Evolutionary conservation across 805 yeast genomes (phyloP).

Genomic region (Lachancea dasiensis): DNA sequence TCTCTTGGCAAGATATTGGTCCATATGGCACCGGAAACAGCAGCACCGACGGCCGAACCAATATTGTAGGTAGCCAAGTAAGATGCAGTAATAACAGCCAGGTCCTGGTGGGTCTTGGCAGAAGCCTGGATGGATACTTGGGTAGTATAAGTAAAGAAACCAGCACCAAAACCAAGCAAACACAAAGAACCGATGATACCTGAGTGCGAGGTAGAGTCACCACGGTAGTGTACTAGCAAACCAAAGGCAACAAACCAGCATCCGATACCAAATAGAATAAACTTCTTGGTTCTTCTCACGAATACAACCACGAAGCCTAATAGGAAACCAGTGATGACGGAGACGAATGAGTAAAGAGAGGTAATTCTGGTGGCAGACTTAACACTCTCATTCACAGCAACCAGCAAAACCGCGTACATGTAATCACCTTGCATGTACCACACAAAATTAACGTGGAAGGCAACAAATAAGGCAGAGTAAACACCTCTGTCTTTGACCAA

Average conservation of each 20-base stretch:
- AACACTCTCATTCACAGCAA: constrained; percentile 49
- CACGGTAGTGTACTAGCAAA: constrained; percentile 50
- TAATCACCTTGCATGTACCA: constrained; percentile 65
- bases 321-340: constrained; percentile 54
- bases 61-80: constrained; percentile 53
- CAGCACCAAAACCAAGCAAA: constrained; percentile 67
- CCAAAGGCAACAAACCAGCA: constrained; percentile 61
- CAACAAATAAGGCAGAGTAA: constrained; percentile 56
- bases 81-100: constrained; percentile 56
- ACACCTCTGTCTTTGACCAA: constrained; percentile 58
- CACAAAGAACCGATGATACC: constrained; percentile 65
- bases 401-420: constrained; percentile 56
- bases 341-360: constrained; percentile 57
- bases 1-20: constrained; percentile 46
- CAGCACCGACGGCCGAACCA: constrained; percentile 58
- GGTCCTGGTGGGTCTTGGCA: constrained; percentile 49
- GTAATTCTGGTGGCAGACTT: constrained; percentile 62
- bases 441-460: constrained; percentile 47
- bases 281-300: constrained; percentile 50
- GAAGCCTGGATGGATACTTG: constrained; percentile 56
- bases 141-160: constrained; percentile 60
- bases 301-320: constrained; percentile 48
- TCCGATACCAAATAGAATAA: constrained; percentile 51
- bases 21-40: constrained; percentile 70
- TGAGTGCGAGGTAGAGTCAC: constrained; percentile 38